Conservation (phyloP, 2,329 filamentous ascomycete species). For the Daldinia eschscholtzii region DNA sequence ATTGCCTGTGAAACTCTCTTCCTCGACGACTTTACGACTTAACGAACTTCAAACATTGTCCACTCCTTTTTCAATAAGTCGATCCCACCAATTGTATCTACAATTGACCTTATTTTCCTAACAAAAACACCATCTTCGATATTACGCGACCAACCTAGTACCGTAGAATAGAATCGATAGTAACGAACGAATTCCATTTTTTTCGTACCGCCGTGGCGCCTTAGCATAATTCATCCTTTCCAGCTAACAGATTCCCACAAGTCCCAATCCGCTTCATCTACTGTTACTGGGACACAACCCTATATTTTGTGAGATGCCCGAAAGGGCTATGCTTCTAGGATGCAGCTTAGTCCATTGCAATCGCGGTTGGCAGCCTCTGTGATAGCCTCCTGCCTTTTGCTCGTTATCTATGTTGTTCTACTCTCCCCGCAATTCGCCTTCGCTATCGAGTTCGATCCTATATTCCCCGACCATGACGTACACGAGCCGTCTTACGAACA, state of each 20-base stretch:
- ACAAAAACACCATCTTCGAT: neutral
- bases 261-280: slow-evolving; percentile 14
- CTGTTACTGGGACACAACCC: slow-evolving; percentile 35
- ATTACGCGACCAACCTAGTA: slow-evolving; percentile 11
- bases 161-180: slow-evolving; percentile 23
- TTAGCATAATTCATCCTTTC: slow-evolving; percentile 38
- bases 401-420: slow-evolving; percentile 72
- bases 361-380: slow-evolving; percentile 78
- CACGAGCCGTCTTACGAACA: slow-evolving; percentile 41
- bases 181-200: slow-evolving; percentile 22
- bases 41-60: slow-evolving; percentile 21
- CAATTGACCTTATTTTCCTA: slow-evolving; percentile 7
- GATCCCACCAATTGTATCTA: slow-evolving; percentile 14
- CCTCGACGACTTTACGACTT: slow-evolving; percentile 20
- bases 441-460: slow-evolving; percentile 64
- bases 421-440: slow-evolving; percentile 71
- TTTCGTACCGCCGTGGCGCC: slow-evolving; percentile 20
- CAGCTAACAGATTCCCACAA: slow-evolving; percentile 25
- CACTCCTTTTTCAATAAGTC: slow-evolving; percentile 33
- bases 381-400: slow-evolving; percentile 69
- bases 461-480: slow-evolving; percentile 42
- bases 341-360: slow-evolving; percentile 76
- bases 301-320: slow-evolving; percentile 49
- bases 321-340: slow-evolving; percentile 60
- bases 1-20: slow-evolving; percentile 39